Evolutionary conservation across 108 stramenopile genomes (phyloP).

Genomic region (Epithemia pelagica): DNA sequence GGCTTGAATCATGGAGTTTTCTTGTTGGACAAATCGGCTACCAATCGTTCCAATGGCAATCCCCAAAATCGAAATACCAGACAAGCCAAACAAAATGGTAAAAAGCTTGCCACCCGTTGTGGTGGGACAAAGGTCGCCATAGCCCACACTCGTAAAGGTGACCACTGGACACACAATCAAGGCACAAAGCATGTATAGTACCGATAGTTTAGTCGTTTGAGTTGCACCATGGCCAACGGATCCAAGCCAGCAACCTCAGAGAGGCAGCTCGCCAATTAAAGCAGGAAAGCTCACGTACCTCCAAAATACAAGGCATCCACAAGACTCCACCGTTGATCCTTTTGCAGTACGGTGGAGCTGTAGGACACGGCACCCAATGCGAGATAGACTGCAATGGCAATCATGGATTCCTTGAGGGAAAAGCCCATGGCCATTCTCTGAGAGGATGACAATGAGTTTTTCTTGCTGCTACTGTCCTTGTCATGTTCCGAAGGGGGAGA

Average conservation of each 20-base stretch:
- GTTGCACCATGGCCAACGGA: too few relatives aligned
- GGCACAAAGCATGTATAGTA: slow-evolving; percentile 8
- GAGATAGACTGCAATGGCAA: slow-evolving; percentile 32
- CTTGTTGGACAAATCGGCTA: slow-evolving; percentile 32
- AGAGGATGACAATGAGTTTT: neutral
- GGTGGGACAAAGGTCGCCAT: slow-evolving; percentile 40
- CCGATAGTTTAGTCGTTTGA: slow-evolving; percentile 41
- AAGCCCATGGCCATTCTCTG: neutral
- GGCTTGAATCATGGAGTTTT: slow-evolving; percentile 28
- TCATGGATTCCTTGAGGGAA: slow-evolving; percentile 34
- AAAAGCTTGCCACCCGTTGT: slow-evolving; percentile 41
- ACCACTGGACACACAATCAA: neutral
- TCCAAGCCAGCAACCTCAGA: too few relatives aligned
- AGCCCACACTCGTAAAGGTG: slow-evolving; percentile 31
- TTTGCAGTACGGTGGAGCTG: slow-evolving; percentile 29
- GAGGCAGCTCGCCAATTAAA: too few relatives aligned
- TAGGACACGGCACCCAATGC: slow-evolving; percentile 43
- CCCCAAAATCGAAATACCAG: slow-evolving; percentile 53
- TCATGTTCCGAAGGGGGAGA: neutral
- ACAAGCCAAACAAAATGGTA: slow-evolving; percentile 52
- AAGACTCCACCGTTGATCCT: slow-evolving; percentile 28
- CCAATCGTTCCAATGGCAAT: slow-evolving; percentile 48
- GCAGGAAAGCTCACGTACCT: slow-evolving; percentile 13
- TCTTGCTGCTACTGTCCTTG: neutral
- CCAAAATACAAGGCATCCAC: slow-evolving; percentile 60